Conservation (phyloP, 2,329 filamentous ascomycete species). For the Leptographium wingfieldii region DNA sequence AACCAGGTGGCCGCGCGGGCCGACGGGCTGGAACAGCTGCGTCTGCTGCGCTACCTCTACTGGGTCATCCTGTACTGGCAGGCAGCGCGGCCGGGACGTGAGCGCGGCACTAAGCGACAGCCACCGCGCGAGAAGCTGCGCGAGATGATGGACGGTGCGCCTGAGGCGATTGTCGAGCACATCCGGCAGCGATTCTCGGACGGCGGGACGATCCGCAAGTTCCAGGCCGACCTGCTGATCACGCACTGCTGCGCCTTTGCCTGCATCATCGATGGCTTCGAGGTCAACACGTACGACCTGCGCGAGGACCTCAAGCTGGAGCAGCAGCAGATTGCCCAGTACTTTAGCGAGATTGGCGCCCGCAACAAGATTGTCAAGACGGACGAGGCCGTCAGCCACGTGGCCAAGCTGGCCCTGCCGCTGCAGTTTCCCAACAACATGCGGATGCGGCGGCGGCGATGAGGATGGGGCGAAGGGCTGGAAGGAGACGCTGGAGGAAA, state of each 20-base stretch:
- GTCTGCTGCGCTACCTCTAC: conserved; percentile 47
- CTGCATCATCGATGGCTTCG: conserved; percentile 60
- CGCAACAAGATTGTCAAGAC: conserved; percentile 48
- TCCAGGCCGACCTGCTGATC: conserved; percentile 57
- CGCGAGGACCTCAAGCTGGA: conserved; percentile 61
- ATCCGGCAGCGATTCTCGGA: conserved; percentile 59
- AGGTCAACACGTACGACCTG: conserved; percentile 57
- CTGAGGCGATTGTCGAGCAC: conserved; percentile 50
- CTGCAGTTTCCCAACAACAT: conserved; percentile 63
- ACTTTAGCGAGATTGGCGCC: conserved; percentile 66
- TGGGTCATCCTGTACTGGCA: conserved; percentile 43
- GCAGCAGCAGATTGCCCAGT: conserved; percentile 55
- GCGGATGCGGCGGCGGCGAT: conserved; percentile 10
- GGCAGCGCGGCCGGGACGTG: conserved; percentile 30
- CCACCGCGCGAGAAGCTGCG: conserved; percentile 50
- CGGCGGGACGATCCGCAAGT: conserved; percentile 52
- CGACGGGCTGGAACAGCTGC: conserved; percentile 38
- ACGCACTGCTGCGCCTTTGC: conserved; percentile 62
- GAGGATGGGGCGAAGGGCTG: not conserved
- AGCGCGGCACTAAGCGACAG: conserved; percentile 36
- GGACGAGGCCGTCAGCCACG: conserved; percentile 38
- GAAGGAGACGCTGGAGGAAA: not conserved
- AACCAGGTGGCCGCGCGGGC: conserved; percentile 39
- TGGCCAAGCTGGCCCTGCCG: conserved; percentile 65
- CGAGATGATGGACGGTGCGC: conserved; percentile 42